Conservation (phyloP, 2,329 filamentous ascomycete genomes). For the Exserohilum turcica region DNA sequence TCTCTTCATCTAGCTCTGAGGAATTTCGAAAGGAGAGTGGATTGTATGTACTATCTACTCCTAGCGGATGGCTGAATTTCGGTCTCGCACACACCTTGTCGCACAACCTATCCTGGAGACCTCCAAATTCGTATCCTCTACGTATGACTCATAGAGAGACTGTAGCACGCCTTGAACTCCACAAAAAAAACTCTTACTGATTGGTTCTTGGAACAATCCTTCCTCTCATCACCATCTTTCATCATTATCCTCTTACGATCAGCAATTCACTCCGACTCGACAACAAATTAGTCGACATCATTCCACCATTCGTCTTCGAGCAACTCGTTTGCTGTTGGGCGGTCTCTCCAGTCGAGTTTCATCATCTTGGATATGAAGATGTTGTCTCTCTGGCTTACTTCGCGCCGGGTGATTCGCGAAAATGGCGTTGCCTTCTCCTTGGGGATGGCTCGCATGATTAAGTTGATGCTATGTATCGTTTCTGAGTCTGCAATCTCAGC, state of each 20-base stretch:
- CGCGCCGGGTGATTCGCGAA: constrained; percentile 11
- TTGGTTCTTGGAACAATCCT: not conserved
- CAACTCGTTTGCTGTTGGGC: constrained; percentile 48
- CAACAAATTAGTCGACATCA: not conserved
- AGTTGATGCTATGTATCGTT: constrained; percentile 14
- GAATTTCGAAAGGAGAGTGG: too few relatives aligned
- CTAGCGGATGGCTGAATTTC: too few relatives aligned
- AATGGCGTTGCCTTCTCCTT: constrained; percentile 23
- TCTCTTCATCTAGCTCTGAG: too few relatives aligned
- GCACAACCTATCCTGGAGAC: too few relatives aligned
- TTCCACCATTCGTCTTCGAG: constrained; percentile 49
- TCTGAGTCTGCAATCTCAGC: constrained; percentile 28
- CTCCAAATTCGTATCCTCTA: too few relatives aligned
- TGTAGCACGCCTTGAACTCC: too few relatives aligned
- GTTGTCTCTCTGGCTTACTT: constrained; percentile 23
- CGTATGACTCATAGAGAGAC: too few relatives aligned
- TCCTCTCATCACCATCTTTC: not conserved
- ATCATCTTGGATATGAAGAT: constrained; percentile 51
- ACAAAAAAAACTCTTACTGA: too few relatives aligned
- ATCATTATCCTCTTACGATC: not conserved
- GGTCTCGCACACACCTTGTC: too few relatives aligned
- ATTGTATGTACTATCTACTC: too few relatives aligned
- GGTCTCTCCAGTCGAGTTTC: constrained; percentile 52
- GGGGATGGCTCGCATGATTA: constrained; percentile 17
- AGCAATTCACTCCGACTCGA: constrained; percentile 1